phyloP scores from a whole-genome alignment of 202 grass and related monocot species.

The Alloteropsis angusta region DNA sequence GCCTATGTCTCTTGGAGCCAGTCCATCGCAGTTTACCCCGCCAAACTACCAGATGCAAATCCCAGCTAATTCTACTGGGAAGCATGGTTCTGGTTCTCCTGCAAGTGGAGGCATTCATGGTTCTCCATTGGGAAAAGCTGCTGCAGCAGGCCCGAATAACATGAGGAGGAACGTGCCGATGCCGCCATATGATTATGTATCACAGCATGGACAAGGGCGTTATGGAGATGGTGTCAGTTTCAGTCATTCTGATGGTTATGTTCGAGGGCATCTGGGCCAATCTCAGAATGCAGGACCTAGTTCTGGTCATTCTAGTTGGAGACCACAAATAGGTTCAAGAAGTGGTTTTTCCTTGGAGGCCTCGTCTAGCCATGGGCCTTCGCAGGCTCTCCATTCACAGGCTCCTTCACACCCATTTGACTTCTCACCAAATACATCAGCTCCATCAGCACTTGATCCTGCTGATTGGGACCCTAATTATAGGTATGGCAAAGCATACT shows the following conservation, averaged over 20 bases:
- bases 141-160: constrained; percentile 46
- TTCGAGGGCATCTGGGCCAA: constrained; percentile 40
- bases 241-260: constrained; percentile 49
- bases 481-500: constrained; percentile 46
- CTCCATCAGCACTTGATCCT: constrained; percentile 54
- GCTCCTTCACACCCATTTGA: constrained; percentile 17
- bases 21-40: constrained; percentile 88
- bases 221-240: constrained; percentile 53
- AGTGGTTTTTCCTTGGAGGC: constrained; percentile 41
- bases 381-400: constrained; percentile 32
- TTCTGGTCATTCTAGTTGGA: constrained; percentile 74
- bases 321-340: constrained; percentile 39
- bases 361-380: constrained; percentile 40
- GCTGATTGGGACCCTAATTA: constrained; percentile 96
- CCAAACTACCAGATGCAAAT: constrained; percentile 76
- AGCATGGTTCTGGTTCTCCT: constrained; percentile 66
- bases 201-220: constrained; percentile 49
- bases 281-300: constrained; percentile 46
- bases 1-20: constrained; percentile 74
- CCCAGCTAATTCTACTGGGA: constrained; percentile 51
- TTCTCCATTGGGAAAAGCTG: constrained; percentile 68
- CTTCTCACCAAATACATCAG: constrained; percentile 42
- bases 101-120: constrained; percentile 52
- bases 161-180: constrained; percentile 57
- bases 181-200: constrained; percentile 55